Percentiles rank a stretch among this genome's conserved stretches.
phyloP scores from a whole-genome alignment of 2,329 filamentous ascomycete genomes.

The Penicillium occitanis region DNA sequence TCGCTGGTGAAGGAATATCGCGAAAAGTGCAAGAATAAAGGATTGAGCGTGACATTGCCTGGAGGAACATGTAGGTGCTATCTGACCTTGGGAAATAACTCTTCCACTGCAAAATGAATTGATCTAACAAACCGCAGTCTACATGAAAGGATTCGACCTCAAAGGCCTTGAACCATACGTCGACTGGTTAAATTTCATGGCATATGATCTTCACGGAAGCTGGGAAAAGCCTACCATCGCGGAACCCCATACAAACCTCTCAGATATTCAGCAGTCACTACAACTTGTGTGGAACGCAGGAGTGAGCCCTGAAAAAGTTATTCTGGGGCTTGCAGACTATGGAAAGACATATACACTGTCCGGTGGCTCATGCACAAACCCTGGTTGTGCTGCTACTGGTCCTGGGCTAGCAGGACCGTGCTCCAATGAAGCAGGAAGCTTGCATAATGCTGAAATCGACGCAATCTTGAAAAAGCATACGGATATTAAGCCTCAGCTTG shows the following conservation, averaged over 20 bases:
- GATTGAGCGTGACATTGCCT: slow-evolving; percentile 19
- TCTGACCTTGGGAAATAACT: neutral
- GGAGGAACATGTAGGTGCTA: slow-evolving; percentile 19
- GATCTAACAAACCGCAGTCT: slow-evolving; percentile 10
- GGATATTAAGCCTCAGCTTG: slow-evolving; percentile 21
- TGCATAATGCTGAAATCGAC: slow-evolving; percentile 30
- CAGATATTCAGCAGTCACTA: slow-evolving; percentile 23
- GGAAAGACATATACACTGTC: slow-evolving; percentile 29
- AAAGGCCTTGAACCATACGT: slow-evolving; percentile 19
- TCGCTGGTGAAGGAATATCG: slow-evolving; percentile 20
- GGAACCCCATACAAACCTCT: slow-evolving; percentile 19
- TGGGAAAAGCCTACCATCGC: slow-evolving; percentile 19
- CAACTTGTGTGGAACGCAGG: slow-evolving; percentile 31
- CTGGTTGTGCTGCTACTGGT: slow-evolving; percentile 26
- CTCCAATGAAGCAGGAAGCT: slow-evolving; percentile 26
- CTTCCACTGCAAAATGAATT: neutral
- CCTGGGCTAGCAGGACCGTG: slow-evolving; percentile 27
- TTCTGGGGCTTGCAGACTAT: slow-evolving; percentile 34
- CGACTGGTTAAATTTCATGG: slow-evolving; percentile 24
- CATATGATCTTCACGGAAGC: slow-evolving; percentile 33
- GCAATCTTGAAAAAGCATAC: slow-evolving; percentile 26
- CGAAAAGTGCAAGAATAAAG: slow-evolving; percentile 18
- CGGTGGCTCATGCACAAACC: slow-evolving; percentile 28
- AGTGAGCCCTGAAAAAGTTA: slow-evolving; percentile 30
- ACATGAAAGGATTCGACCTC: slow-evolving; percentile 32